These are phyloP conservation scores for Aspergillus viridinutans DNA, from an alignment of 2,329 filamentous ascomycete genomes.

Conservation along the genomic window DNA sequence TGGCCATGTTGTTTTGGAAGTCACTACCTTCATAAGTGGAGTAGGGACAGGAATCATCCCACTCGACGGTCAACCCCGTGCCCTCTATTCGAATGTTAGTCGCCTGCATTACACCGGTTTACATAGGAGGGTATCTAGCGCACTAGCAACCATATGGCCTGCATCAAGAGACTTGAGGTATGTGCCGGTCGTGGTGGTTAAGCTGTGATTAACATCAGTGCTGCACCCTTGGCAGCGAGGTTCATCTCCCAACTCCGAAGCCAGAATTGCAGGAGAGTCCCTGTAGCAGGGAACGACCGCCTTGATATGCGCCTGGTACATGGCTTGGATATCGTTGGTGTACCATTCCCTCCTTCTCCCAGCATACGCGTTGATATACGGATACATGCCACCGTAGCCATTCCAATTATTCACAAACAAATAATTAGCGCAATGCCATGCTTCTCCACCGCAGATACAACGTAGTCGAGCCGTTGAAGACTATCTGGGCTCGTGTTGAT, in stretches of 20 bases:
- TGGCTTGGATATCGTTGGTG: conserved; percentile 50
- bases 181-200: conserved; percentile 53
- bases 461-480: conserved; percentile 60
- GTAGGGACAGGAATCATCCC: conserved; percentile 52
- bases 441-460: conserved; percentile 56
- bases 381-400: conserved; percentile 61
- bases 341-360: conserved; percentile 54
- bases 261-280: conserved; percentile 56
- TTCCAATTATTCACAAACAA: conserved; percentile 61
- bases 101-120: no score
- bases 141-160: conserved; percentile 57
- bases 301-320: conserved; percentile 60
- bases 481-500: conserved; percentile 62
- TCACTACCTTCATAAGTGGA: conserved; percentile 48
- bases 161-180: conserved; percentile 63
- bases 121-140: background rate
- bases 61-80: conserved; percentile 42
- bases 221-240: conserved; percentile 59
- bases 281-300: conserved; percentile 57
- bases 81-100: conserved; percentile 43
- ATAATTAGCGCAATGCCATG: conserved; percentile 59
- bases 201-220: conserved; percentile 55
- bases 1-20: conserved; percentile 49
- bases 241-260: conserved; percentile 66
- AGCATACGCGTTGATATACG: conserved; percentile 54